A percentile compares a stretch with the other conserved stretches of the same genome.
Evolutionary conservation across 1,284 basidiomycete species (phyloP).

Genomic region (Chalciporus sp.): DNA sequence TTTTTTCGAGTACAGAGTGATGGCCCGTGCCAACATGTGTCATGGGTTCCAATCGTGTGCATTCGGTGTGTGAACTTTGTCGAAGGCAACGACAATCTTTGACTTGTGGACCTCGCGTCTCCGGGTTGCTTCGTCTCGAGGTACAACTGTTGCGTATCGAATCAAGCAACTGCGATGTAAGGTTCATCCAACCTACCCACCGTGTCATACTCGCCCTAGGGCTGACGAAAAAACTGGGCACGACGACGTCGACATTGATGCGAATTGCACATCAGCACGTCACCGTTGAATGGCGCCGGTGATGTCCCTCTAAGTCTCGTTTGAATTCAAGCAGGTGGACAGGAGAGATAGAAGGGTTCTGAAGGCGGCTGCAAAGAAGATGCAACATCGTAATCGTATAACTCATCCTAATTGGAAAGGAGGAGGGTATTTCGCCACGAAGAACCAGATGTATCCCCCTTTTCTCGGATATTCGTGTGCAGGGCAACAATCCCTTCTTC

Average conservation of each 20-base stretch:
- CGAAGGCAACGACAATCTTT: not conserved
- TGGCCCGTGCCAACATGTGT: not conserved
- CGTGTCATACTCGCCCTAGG: not conserved
- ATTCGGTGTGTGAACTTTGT: not conserved
- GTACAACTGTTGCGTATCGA: not conserved
- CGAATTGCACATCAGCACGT: not conserved
- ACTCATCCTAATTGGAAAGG: too few species aligned
- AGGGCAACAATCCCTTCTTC: not conserved
- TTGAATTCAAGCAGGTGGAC: not conserved
- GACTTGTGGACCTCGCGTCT: not conserved
- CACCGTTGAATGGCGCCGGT: too few species aligned
- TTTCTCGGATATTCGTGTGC: not conserved
- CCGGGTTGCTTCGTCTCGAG: not conserved
- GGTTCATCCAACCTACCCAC: not conserved
- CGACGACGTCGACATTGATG: not conserved
- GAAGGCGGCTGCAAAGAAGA: too few species aligned
- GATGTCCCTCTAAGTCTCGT: not conserved
- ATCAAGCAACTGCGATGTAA: not conserved
- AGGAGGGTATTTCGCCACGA: too few species aligned
- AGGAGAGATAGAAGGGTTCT: too few species aligned
- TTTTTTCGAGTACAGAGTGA: not conserved
- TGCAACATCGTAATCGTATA: too few species aligned
- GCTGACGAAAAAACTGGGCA: not conserved
- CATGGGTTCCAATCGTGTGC: too few species aligned
- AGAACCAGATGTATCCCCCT: too few species aligned